Base-by-base conservation (phyloP, 129 eudicot genomes). In the Kitagawia praeruptora region DNA sequence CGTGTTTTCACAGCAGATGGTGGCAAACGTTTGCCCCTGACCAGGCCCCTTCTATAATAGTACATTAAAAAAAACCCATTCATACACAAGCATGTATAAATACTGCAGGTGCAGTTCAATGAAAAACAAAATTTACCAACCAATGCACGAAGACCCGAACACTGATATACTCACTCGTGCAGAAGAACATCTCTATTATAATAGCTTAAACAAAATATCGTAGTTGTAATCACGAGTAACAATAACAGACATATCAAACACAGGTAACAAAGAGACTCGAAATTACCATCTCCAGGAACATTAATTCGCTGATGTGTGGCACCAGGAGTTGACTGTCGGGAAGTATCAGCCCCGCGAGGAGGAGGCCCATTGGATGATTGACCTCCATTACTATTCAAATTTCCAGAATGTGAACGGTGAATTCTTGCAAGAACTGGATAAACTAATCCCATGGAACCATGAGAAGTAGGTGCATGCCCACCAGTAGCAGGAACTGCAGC, bases 341-440 rank as follows among this genome's bases (percentile, higher is more conserved):
- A 79, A 67, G 71, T 76, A 37, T 76, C 85, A 82, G 67, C 76
- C 47, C 80, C 75, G 39, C 38, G 80, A 77, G 80, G 81, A 75
- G 54, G 75, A 75, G 54, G 75, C 25, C 79, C 91, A 76, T 69
- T 79, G 2, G 88, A 72, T 51, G 77, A 81, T 53, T 89, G 89
- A 61, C 88, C 87, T 46, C 82, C 75, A 56, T 58, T 18, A 64
- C 61, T 76, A 83, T 76, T 83, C n/a, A 37, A 53, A 73, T 72
- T 88, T 41, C 83, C 88, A 64, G 89, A 79, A 71, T 77, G 69
- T 53, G 81, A 53, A 78, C 80, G 86, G 31, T 82, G 90, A 8
- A 82, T 83, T 89, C 97, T 88, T 64, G 90, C 91, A 84, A 93
- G 69, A 79, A 89, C 86, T 34, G 94, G 98, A 83, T 86, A 89